Conservation (phyloP, 345 rosid species). For the Anacardium occidentale region DNA sequence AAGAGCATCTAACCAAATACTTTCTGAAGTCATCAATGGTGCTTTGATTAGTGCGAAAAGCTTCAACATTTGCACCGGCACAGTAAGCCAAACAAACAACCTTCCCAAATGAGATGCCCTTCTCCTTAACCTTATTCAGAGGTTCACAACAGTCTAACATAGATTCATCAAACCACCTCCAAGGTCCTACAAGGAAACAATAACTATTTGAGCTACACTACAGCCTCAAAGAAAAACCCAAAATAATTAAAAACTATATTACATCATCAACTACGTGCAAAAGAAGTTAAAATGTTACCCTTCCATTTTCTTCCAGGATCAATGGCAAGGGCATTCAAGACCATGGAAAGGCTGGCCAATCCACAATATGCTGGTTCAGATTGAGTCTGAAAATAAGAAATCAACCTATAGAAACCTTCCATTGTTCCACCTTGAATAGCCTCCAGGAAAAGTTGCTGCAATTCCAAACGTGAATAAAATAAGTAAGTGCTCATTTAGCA, state of each 20-base stretch:
- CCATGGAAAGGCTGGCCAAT: conserved; percentile 40
- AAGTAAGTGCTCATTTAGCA: too few relatives aligned
- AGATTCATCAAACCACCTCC: conserved; percentile 42
- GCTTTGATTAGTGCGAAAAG: conserved; percentile 25
- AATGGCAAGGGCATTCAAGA: conserved; percentile 42
- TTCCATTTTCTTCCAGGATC: conserved; percentile 44
- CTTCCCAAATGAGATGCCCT: conserved; percentile 33
- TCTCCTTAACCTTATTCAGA: conserved; percentile 23
- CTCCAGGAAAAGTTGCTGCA: conserved; percentile 38
- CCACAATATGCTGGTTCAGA: conserved; percentile 48
- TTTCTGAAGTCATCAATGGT: conserved; percentile 28
- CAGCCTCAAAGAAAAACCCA: too few relatives aligned
- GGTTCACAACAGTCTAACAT: conserved; percentile 43
- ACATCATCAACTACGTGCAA: not conserved
- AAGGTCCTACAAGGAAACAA: conserved; percentile 24
- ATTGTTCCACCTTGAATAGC: conserved; percentile 33
- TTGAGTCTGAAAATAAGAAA: conserved; percentile 41
- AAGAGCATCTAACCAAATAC: conserved; percentile 24
- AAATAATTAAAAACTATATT: too few relatives aligned
- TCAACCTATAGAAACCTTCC: conserved; percentile 36
- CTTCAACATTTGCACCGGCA: conserved; percentile 35
- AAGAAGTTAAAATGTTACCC: conserved; percentile 23
- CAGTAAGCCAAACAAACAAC: conserved; percentile 36
- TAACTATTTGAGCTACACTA: too few relatives aligned
- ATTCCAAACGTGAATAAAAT: too few relatives aligned